These are phyloP conservation scores for Stemphylium beticola DNA, from an alignment of 2,329 filamentous ascomycete species.

Conservation along the genomic window DNA sequence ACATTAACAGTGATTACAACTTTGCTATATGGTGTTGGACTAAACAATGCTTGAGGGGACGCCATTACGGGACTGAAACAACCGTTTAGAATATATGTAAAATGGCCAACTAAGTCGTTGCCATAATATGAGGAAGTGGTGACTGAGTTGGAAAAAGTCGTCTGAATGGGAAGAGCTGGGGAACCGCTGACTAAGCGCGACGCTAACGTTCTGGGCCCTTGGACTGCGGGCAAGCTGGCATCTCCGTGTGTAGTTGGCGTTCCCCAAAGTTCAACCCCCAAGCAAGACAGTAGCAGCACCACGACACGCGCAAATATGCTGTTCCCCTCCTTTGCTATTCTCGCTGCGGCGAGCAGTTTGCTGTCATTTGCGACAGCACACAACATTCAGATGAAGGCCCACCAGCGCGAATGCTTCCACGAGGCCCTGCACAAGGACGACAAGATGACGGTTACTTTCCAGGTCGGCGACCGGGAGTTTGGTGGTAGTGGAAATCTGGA, in stretches of 20 bases:
- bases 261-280: conserved; percentile 8
- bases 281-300: conserved; percentile 19
- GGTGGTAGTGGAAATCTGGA: conserved; percentile 93
- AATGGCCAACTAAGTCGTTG: too few species aligned
- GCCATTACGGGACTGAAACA: too few species aligned
- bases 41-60: too few species aligned
- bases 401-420: conserved; percentile 97
- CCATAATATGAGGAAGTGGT: background rate
- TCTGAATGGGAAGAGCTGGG: background rate
- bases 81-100: too few species aligned
- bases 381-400: conserved; percentile 93
- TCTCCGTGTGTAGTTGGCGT: conserved; percentile 32
- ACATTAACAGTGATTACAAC: too few species aligned
- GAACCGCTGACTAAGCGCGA: conserved; percentile 2
- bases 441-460: conserved; percentile 98
- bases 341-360: conserved; percentile 60
- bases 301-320: conserved; percentile 38
- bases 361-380: conserved; percentile 75
- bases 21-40: too few species aligned
- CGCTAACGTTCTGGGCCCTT: conserved; percentile 15
- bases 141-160: background rate
- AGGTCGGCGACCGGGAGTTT: conserved; percentile 96
- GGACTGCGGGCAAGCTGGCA: conserved; percentile 43
- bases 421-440: conserved; percentile 91
- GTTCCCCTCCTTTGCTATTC: conserved; percentile 44